Evolutionary conservation across 2,329 filamentous ascomycete genomes (phyloP).

Genomic region (Arachnopeziza araneosa): DNA sequence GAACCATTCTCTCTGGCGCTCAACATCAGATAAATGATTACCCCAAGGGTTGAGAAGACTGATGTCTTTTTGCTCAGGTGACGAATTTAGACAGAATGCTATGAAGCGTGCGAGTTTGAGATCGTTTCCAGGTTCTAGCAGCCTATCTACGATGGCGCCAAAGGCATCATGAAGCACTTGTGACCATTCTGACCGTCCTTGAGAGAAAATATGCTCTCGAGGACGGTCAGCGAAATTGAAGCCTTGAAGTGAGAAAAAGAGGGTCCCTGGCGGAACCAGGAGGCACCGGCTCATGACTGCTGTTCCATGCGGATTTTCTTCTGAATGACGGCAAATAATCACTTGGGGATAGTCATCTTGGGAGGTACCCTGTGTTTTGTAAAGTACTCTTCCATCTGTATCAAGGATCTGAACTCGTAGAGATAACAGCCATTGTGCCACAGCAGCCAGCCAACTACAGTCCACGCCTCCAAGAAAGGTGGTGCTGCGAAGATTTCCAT

Average conservation of each 20-base stretch:
- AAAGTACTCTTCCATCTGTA: background rate
- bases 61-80: too few relatives aligned
- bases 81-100: too few relatives aligned
- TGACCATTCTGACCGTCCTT: background rate
- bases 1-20: too few relatives aligned
- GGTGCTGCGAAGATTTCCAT: slow-evolving; percentile 1
- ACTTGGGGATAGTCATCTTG: background rate
- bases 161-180: background rate
- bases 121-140: too few relatives aligned
- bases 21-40: too few relatives aligned
- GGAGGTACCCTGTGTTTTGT: background rate
- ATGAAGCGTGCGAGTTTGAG: too few relatives aligned
- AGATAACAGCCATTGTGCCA: slow-evolving; percentile 11
- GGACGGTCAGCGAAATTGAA: background rate
- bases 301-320: background rate
- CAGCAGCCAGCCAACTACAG: slow-evolving; percentile 19
- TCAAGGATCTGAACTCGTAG: background rate
- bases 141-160: background rate
- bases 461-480: slow-evolving; percentile 16
- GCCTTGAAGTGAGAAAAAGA: background rate
- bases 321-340: background rate
- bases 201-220: background rate
- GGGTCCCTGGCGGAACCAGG: background rate
- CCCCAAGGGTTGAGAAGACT: too few relatives aligned
- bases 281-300: background rate